phyloP scores from a whole-genome alignment of 257 asterid genomes.

The Cinchona pubescens region DNA sequence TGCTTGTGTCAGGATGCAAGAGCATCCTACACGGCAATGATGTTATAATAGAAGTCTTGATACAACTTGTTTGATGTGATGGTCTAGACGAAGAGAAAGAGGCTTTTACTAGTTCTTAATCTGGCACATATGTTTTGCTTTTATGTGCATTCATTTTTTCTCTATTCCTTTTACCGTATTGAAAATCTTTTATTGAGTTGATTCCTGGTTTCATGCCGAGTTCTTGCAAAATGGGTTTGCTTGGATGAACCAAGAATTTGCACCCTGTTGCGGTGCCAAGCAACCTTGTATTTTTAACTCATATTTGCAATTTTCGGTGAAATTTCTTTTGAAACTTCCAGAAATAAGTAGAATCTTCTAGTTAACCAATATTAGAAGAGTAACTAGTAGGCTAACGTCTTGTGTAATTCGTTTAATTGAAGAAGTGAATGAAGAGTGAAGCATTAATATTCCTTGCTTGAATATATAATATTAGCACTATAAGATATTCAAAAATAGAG shows the following conservation, averaged over 20 bases:
- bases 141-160: too few relatives aligned
- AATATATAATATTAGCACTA: neutral
- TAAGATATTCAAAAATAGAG: neutral
- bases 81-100: neutral
- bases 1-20: too few relatives aligned
- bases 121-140: neutral
- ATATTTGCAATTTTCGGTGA: neutral
- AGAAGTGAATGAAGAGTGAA: neutral
- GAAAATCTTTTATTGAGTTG: neutral
- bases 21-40: too few relatives aligned
- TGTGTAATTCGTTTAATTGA: neutral
- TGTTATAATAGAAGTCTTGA: neutral
- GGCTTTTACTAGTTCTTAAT: neutral
- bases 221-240: too few relatives aligned
- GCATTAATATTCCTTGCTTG: neutral
- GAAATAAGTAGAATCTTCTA: neutral
- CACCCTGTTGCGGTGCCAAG: neutral
- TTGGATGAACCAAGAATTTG: too few relatives aligned
- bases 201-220: neutral
- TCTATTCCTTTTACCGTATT: neutral
- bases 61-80: neutral
- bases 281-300: neutral
- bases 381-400: neutral
- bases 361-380: neutral
- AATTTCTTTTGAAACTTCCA: neutral